Conservation (phyloP, 2,329 filamentous ascomycete genomes). For the Monilinia vaccinii-corymbosi region DNA sequence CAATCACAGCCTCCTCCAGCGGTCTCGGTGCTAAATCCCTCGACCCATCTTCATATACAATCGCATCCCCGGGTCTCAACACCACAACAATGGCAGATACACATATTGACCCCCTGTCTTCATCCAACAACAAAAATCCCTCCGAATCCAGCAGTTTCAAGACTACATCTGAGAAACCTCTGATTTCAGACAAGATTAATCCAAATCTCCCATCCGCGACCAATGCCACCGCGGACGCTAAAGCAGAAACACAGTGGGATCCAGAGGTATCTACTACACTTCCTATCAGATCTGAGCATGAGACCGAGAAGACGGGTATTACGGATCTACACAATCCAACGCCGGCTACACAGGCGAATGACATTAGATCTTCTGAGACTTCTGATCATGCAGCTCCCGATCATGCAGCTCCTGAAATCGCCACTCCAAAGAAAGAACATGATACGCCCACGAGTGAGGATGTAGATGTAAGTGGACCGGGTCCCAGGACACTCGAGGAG, state of each 20-base stretch:
- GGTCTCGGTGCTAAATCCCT: not conserved
- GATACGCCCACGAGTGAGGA: not conserved
- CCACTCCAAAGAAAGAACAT: not conserved
- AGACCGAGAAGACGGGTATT: too few relatives aligned
- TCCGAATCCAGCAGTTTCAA: not conserved
- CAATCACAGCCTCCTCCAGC: not conserved
- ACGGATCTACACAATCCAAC: not conserved
- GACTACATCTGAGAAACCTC: not conserved
- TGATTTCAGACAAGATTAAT: not conserved
- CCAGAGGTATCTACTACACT: not conserved
- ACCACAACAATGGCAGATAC: not conserved
- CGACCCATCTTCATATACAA: not conserved
- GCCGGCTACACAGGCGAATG: not conserved
- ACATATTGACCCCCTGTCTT: not conserved
- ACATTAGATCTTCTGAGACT: not conserved
- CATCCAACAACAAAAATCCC: not conserved
- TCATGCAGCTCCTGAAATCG: not conserved
- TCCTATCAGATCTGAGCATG: not conserved
- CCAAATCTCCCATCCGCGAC: not conserved
- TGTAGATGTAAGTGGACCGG: not conserved
- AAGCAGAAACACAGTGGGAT: not conserved
- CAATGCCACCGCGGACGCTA: not conserved
- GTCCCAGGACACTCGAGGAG: slow-evolving; percentile 21
- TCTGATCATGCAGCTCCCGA: not conserved
- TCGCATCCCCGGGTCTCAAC: not conserved